Evolutionary conservation across 73 alveolate genomes (phyloP).

Genomic region (Symbiodinium pilosum): DNA sequence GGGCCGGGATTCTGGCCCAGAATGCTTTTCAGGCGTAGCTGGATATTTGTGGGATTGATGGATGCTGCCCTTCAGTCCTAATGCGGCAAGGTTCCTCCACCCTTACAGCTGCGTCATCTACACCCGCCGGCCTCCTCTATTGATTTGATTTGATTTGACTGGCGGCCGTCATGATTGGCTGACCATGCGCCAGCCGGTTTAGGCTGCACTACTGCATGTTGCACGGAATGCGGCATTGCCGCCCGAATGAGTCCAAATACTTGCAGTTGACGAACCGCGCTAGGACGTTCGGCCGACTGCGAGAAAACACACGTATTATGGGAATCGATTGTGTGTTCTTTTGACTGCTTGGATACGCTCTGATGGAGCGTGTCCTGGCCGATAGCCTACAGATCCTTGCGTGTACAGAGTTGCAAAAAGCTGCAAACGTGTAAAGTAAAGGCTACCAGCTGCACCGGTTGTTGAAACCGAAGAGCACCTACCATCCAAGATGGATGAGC

Average conservation of each 20-base stretch:
- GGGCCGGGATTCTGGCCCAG: too few species aligned
- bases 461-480: neutral
- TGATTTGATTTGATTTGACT: neutral
- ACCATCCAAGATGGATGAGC: slow-evolving; percentile 11
- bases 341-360: neutral
- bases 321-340: neutral
- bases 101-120: slow-evolving; percentile 91
- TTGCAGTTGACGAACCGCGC: neutral
- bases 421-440: neutral
- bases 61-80: neutral
- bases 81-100: slow-evolving; percentile 53
- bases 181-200: too few species aligned
- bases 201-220: neutral
- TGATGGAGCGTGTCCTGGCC: neutral
- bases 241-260: neutral
- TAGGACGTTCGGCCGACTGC: neutral
- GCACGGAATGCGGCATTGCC: slow-evolving; percentile 4
- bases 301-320: neutral
- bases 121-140: slow-evolving; percentile 12
- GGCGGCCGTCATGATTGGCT: too few species aligned
- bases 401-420: neutral
- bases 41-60: too few species aligned
- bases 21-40: too few species aligned
- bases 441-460: neutral
- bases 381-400: neutral